A percentile compares a stretch with the other conserved stretches of the same genome.
Evolutionary conservation across 1,139 yeast species (phyloP).

Genomic region (Zhuliangozyma blackwelliae): DNA sequence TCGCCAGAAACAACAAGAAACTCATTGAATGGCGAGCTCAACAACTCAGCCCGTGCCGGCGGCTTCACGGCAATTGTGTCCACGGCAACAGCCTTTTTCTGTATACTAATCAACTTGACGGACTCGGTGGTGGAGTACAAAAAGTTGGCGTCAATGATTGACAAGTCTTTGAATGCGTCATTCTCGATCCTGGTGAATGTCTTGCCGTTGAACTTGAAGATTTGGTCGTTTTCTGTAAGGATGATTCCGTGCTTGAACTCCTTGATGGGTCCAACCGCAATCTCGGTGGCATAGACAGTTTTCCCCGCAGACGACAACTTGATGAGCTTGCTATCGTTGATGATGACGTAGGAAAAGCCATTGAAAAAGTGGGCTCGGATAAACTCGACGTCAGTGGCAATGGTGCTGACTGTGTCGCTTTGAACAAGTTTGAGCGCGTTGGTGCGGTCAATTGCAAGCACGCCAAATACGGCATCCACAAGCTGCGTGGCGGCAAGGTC

Average conservation of each 20-base stretch:
- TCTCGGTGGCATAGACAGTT: conserved; percentile 2
- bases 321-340: conserved; percentile 9
- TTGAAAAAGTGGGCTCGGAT: neutral
- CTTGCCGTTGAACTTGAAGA: conserved; percentile 12
- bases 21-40: conserved; percentile 16
- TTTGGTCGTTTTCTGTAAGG: conserved; percentile 14
- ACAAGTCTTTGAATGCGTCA: conserved; percentile 9
- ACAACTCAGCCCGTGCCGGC: conserved; percentile 6
- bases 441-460: conserved; percentile 15
- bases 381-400: neutral
- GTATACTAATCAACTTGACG: conserved; percentile 6
- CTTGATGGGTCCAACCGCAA: conserved; percentile 9
- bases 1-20: conserved; percentile 9
- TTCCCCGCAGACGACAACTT: conserved; percentile 10
- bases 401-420: neutral
- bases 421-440: conserved; percentile 11
- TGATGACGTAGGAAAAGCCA: conserved; percentile 12
- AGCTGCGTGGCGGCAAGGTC: conserved; percentile 3
- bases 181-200: conserved; percentile 9
- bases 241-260: conserved; percentile 19
- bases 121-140: conserved; percentile 6
- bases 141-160: conserved; percentile 10
- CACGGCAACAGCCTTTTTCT: conserved; percentile 5
- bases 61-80: conserved; percentile 4
- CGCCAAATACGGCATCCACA: conserved; percentile 10